Evolutionary conservation across 495 filamentous ascomycete species (phyloP), one percentile per base, ranked within the genome.

Genomic region (Achaetomiella virescens): DNA sequence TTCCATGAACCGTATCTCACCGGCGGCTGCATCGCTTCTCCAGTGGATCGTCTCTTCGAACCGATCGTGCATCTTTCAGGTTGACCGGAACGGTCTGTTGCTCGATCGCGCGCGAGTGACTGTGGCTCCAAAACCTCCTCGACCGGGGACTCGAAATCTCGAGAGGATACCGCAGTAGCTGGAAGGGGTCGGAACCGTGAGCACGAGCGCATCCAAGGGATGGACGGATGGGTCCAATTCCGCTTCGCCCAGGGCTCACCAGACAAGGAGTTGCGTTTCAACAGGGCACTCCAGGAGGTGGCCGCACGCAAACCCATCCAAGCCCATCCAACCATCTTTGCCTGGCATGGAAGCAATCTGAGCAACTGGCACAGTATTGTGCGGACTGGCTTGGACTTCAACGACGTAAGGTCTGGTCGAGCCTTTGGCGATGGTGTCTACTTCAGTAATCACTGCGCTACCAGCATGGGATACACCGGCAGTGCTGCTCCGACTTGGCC

Each of bases 31-130:
- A 6, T 81, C 83, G 25, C 64, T 95, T 6, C 74, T 96, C 17
- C 80, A 87, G 54, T 96, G 92, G 92, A 88, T 97, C 57, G 84
- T 97, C 50, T 88, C 90, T 1, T 95, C 90, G 0, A 96, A 96
- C 63, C 76, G 89, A 36, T 93, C 91, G 2, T 92, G 84, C 59
- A 95, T 97, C 52, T 75, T 89, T 44, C 84, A 90, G 59, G 54
- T 69, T 12, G 66, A 69, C 46, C 44, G 55, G 18, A 41, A 9
- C 54, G 47, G 6, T 24, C 37, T 2, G 31, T 47, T 3, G 20
- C 52, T 7, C 17, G 11, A 14, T 24, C 3, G 9, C 33, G 35
- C 7, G 0, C 6, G 35, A 11, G 18, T 20, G 24, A 15, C 11
- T 9, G 25, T 1, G 21, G 14, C 15, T 7, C 21, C n/a, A 37